Base-by-base conservation (phyloP, 2,329 filamentous ascomycete genomes). In the Raffaelea ambrosiae region DNA sequence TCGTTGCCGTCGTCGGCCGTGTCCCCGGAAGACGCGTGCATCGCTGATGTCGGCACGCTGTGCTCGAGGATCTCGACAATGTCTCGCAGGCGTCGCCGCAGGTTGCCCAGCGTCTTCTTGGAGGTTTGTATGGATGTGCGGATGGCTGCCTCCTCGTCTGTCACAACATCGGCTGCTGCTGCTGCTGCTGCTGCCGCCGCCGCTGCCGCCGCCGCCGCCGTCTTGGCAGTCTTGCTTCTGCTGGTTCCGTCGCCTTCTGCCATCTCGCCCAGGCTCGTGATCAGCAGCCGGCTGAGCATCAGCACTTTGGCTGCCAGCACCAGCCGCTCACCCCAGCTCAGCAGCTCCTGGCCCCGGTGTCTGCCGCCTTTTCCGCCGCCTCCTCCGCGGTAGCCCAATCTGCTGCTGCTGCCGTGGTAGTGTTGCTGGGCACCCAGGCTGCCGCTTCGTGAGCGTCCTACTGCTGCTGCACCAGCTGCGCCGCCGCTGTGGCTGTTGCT, bases 261-360 rank as follows among this genome's bases (percentile, higher is more conserved):
- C 13, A 7, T 29, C 26, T 76, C 76, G 8, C n/a, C n/a, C n/a
- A 95, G 71, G 48, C 81, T 84, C 59, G 88, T 91, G 52, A 84
- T 74, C 48, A 96, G 66, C 46, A 94, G 68, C 33, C 89, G 74
- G 35, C 84, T 83, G 38, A 96, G 69, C 13, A 94, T 84, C 42
- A 91, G 70, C 1, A 88, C 71, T 63, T 88, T 95, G 3, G 88
- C 70, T 48, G 76, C 76, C 59, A 79, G 54, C 3, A 83, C 65
- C 50, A 83, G 59, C 47, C 72, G 66, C 44, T 76, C 70, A 48
- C 71, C 80, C 56, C 58, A 68, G 43, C 63, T 61, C 44, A 58
- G 50, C 4, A 49, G 21, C 9, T 23, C 48, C 31, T 38, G 22
- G 7, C 43, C 20, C 18, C 16, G 20, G 1, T 21, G 13, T 7